Conservation (phyloP, 2,329 filamentous ascomycete genomes). For the Sporothrix curviconia region DNA sequence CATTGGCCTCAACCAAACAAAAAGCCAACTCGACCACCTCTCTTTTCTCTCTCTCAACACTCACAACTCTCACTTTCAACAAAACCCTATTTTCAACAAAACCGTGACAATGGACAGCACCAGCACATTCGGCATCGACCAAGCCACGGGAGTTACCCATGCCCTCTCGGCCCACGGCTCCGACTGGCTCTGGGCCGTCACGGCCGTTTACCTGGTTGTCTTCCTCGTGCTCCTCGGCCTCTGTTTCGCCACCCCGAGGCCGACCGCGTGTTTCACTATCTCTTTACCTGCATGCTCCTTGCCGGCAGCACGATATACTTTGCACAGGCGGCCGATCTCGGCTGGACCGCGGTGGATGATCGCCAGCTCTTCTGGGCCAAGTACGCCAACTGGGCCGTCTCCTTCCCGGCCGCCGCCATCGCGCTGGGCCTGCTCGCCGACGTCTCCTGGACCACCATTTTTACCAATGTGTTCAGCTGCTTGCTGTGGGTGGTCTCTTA, state of each 20-base stretch:
- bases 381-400: conserved; percentile 50
- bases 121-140: conserved; percentile 39
- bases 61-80: too few species aligned
- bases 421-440: conserved; percentile 45
- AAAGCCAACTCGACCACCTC: neutral
- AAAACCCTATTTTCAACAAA: too few species aligned
- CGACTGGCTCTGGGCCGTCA: conserved; percentile 50
- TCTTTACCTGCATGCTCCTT: conserved; percentile 44
- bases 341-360: conserved; percentile 32
- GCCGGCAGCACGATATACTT: conserved; percentile 47
- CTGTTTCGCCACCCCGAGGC: conserved; percentile 37
- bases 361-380: conserved; percentile 51
- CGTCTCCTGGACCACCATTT: conserved; percentile 48
- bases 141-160: conserved; percentile 32
- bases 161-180: conserved; percentile 40
- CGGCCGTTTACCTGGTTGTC: conserved; percentile 39
- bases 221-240: conserved; percentile 38
- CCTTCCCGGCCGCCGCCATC: conserved; percentile 40
- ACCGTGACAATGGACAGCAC: too few species aligned
- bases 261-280: conserved; percentile 51
- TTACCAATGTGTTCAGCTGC: conserved; percentile 42
- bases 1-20: too few species aligned
- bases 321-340: conserved; percentile 46
- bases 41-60: neutral
- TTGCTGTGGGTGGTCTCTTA: conserved; percentile 49